Conservation (phyloP, 495 filamentous ascomycete genomes). For the Penicillium pancosmium region DNA sequence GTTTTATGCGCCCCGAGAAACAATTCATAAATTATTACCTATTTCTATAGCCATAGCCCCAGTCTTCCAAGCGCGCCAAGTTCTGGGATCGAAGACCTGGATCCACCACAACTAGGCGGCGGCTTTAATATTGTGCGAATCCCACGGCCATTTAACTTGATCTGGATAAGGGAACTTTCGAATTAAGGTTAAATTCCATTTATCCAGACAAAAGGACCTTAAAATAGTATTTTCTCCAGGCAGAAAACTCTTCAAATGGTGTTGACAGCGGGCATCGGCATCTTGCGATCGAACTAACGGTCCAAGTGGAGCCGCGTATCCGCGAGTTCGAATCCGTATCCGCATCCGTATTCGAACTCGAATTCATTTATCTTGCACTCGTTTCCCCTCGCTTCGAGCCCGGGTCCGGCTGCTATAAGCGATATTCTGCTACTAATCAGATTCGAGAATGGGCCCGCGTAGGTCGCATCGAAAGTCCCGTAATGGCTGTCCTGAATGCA, state of each 20-base stretch:
- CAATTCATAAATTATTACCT: not conserved
- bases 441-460: slow-evolving; percentile 23
- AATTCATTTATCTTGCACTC: slow-evolving; percentile 9
- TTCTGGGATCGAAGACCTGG: not conserved
- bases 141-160: not conserved
- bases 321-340: slow-evolving; percentile 20
- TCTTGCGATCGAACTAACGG: not conserved
- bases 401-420: not conserved
- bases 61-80: slow-evolving; percentile 1
- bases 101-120: slow-evolving; percentile 9
- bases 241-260: not conserved
- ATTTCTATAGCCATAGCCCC: not conserved
- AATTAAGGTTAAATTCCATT: not conserved
- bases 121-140: not conserved
- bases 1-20: slow-evolving; percentile 1
- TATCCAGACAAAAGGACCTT: not conserved
- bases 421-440: not conserved
- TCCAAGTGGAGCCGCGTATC: slow-evolving; percentile 3
- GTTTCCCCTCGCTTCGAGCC: not conserved
- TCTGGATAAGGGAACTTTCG: not conserved
- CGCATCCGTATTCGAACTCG: slow-evolving; percentile 26
- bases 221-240: not conserved
- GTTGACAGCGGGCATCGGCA: not conserved
- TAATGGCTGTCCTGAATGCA: slow-evolving; percentile 33
- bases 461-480: slow-evolving; percentile 32